phyloP scores from a whole-genome alignment of 2,329 filamentous ascomycete genomes.

The Neurospora crassa region DNA sequence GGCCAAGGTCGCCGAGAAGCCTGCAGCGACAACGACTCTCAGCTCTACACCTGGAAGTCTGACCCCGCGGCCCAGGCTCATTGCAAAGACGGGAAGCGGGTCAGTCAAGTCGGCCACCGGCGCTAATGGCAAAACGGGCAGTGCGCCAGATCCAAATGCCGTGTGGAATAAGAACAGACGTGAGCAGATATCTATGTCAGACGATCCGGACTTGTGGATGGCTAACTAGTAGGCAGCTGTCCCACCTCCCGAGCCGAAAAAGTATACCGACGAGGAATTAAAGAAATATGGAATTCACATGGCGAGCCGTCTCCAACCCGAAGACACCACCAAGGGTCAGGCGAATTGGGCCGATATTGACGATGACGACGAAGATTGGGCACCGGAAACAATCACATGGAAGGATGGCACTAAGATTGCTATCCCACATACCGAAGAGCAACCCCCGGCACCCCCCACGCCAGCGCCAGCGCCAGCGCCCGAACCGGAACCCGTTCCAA shows the following conservation, averaged over 20 bases:
- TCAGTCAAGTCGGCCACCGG: constrained; percentile 33
- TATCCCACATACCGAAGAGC: constrained; percentile 53
- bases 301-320: constrained; percentile 66
- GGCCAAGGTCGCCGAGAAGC: constrained; percentile 43
- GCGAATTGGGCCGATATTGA: constrained; percentile 87
- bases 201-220: constrained; percentile 12
- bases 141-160: constrained; percentile 59
- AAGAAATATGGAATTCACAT: constrained; percentile 82
- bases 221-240: constrained; percentile 35
- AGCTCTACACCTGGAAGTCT: constrained; percentile 37
- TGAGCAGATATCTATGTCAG: constrained; percentile 31
- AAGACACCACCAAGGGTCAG: constrained; percentile 62
- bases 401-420: constrained; percentile 79
- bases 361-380: constrained; percentile 82
- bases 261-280: constrained; percentile 79
- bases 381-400: constrained; percentile 77
- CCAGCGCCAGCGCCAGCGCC: constrained; percentile 14
- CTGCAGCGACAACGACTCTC: constrained; percentile 31
- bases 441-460: constrained; percentile 21
- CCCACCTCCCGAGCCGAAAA: constrained; percentile 62
- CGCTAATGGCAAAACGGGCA: constrained; percentile 47
- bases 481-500: constrained; percentile 18
- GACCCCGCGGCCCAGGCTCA: constrained; percentile 57
- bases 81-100: constrained; percentile 62
- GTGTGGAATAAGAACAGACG: constrained; percentile 89